Percentiles rank a stretch among this genome's conserved stretches.
Evolutionary conservation across 2,329 filamentous ascomycete genomes (phyloP).

Genomic region (Diaporthe sp.): DNA sequence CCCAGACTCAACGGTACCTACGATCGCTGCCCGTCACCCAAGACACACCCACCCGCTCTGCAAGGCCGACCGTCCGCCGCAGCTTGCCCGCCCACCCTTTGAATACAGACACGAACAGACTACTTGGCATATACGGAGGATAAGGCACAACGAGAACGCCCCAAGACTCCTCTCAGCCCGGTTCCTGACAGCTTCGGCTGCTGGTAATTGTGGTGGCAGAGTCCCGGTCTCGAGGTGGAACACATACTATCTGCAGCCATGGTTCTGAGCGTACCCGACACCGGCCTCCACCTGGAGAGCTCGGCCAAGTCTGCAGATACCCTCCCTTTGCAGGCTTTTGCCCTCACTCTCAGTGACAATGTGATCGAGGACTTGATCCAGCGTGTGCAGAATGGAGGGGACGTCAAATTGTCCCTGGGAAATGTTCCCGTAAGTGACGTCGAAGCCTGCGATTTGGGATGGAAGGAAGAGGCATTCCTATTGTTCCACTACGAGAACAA

Average conservation of each 20-base stretch:
- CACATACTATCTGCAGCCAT: conserved; percentile 38
- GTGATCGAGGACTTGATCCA: conserved; percentile 72
- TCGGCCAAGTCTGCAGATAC: conserved; percentile 55
- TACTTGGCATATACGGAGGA: conserved; percentile 1
- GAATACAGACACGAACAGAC: conserved; percentile 1
- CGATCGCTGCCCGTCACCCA: conserved; percentile 26
- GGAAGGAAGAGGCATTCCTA: not conserved
- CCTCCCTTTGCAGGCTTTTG: conserved; percentile 66
- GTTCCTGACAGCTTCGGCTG: conserved; percentile 36
- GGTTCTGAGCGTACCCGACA: conserved; percentile 64
- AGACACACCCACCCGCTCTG: conserved; percentile 24
- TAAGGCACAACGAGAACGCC: not conserved
- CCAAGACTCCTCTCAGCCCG: conserved; percentile 29
- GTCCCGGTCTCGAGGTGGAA: conserved; percentile 32
- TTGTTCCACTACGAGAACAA: conserved; percentile 35
- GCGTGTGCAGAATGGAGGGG: conserved; percentile 66
- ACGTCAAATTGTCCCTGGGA: conserved; percentile 68
- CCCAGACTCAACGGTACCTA: conserved; percentile 23
- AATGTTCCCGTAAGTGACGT: conserved; percentile 65
- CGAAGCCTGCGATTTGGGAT: not conserved
- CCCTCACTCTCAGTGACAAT: conserved; percentile 66
- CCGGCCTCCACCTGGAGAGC: conserved; percentile 67
- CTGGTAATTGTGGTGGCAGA: conserved; percentile 36
- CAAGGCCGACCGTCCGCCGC: conserved; percentile 11
- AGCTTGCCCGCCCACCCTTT: not conserved